Conservation (phyloP, 805 yeast species). For the Hagleromyces aurorensis region DNA sequence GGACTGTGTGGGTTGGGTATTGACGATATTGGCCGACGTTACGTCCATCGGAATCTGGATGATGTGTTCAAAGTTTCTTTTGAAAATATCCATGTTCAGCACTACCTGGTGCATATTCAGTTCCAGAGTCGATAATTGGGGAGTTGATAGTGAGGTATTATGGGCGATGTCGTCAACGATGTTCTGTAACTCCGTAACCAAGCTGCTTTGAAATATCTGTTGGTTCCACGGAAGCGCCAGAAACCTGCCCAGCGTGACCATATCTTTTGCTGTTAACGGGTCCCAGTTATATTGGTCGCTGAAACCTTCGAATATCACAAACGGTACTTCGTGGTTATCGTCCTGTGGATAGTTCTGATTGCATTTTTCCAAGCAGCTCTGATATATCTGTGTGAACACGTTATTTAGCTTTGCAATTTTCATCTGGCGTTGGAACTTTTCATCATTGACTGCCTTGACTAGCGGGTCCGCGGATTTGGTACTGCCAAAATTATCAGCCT, state of each 20-base stretch:
- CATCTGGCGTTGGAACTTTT: slow-evolving; percentile 7
- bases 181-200: slow-evolving; percentile 5
- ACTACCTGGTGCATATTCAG: slow-evolving; percentile 6
- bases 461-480: no score
- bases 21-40: slow-evolving; percentile 1
- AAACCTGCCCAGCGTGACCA: slow-evolving; percentile 9
- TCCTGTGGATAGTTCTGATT: not conserved
- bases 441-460: slow-evolving; percentile 6
- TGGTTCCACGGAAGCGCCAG: slow-evolving; percentile 20
- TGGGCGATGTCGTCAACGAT: slow-evolving; percentile 9
- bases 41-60: no score
- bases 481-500: no score
- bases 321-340: slow-evolving; percentile 4
- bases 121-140: slow-evolving; percentile 8
- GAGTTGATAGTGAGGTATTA: slow-evolving; percentile 6
- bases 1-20: slow-evolving; percentile 3
- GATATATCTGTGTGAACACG: slow-evolving; percentile 8
- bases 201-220: slow-evolving; percentile 10
- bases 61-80: no score
- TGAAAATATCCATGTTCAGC: slow-evolving; percentile 5
- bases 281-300: slow-evolving; percentile 19
- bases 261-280: slow-evolving; percentile 8
- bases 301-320: slow-evolving; percentile 20
- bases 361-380: slow-evolving; percentile 2
- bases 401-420: slow-evolving; percentile 11